Evolutionary conservation across 257 asterid species (phyloP), one percentile per base, ranked within the genome.

Genomic region (Solanum sejunctum): DNA sequence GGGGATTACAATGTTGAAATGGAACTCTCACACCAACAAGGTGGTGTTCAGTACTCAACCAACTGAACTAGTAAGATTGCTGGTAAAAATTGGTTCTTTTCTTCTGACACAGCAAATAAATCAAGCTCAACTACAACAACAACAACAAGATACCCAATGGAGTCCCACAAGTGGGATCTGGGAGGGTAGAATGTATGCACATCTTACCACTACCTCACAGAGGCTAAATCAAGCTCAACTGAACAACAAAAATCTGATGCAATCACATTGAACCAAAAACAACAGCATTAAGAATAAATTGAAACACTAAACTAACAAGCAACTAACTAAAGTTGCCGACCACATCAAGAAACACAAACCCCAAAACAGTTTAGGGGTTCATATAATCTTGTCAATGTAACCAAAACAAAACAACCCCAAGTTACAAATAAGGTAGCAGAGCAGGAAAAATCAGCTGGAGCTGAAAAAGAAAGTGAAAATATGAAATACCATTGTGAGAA

Each of bases 401-500:
- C 45, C 1, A 15, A 75, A 49, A 13, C 12, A 23, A 49, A 75
- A 23, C 23, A 49, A 23, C 5, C 61, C 61, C 61, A 23, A 75
- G 82, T 49, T 47, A 45, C 81, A 21, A 10, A 85, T 32, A 39
- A 56, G 57, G 67, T 69, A 18, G 49, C 55, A 80, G 20, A 58
- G 58, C 67, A 36, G 61, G 51, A 84, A 70, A 69, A 52, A 51
- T 54, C 72, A 80, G 51, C 73, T 45, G 72, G 39, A 86, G 36
- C 45, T 81, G 17, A 82, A 86, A 54, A 8, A 13, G 36, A 66
- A 77, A 26, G 64, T 83, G 20, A 3, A 85, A 82, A 85, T 32
- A 81, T 49, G 57, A 52, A 86, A 80, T 89, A 96, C 99, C 90
- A 94, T 90, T 20, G 98, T 96, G 13, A 96, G 91, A 85, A 96